Percentiles rank a stretch among this genome's conserved stretches.
These are phyloP conservation scores for Graphium sp. DNA, from an alignment of 2,329 filamentous ascomycete species.

Conservation along the genomic window DNA sequence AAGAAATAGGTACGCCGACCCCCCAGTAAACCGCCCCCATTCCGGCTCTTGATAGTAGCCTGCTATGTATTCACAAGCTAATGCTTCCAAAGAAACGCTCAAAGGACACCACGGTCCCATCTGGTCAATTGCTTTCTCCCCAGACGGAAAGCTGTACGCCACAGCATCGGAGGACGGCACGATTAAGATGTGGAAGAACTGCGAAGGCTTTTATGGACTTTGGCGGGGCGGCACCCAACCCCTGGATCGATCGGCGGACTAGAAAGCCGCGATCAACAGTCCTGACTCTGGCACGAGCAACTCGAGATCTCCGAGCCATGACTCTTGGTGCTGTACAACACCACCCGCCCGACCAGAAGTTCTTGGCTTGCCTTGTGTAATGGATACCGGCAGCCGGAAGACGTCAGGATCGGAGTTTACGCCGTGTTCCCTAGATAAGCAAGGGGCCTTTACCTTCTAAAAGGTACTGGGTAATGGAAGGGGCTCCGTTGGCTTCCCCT, in stretches of 20 bases:
- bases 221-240: conserved; percentile 33
- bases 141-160: conserved; percentile 89
- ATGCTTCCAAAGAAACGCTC: conserved; percentile 50
- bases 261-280: conserved; percentile 4
- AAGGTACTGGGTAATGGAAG: too few species aligned
- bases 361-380: too few species aligned
- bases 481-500: too few species aligned
- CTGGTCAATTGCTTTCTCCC: conserved; percentile 89
- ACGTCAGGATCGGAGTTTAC: too few species aligned
- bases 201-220: conserved; percentile 45
- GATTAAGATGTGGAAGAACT: conserved; percentile 78
- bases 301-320: too few species aligned
- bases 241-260: conserved; percentile 6
- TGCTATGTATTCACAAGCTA: not conserved
- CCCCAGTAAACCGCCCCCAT: too few species aligned
- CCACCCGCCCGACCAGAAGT: too few species aligned
- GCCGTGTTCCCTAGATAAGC: too few species aligned
- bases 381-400: too few species aligned
- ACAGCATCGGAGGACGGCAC: conserved; percentile 96
- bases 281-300: not conserved
- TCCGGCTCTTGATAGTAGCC: not conserved
- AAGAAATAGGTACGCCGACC: conserved; percentile 48
- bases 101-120: conserved; percentile 96
- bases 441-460: too few species aligned
- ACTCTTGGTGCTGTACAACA: too few species aligned